Conservation (phyloP, 2,329 filamentous ascomycete genomes). For the Aspergillus viridinutans region DNA sequence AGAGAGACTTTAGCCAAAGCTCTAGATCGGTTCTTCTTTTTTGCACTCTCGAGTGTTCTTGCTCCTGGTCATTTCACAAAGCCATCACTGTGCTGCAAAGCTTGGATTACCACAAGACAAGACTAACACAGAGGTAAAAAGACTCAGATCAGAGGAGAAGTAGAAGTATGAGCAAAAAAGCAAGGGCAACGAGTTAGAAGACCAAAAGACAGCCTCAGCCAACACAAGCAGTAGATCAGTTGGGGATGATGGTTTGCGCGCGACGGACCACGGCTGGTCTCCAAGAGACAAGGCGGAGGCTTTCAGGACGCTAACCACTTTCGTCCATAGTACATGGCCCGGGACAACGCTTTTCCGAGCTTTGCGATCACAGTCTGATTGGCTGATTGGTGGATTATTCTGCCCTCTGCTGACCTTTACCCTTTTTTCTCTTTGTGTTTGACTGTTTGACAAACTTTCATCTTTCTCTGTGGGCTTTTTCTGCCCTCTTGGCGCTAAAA, state of each 20-base stretch:
- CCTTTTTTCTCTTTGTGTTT: background rate
- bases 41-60: slow-evolving; percentile 21
- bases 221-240: slow-evolving; percentile 16
- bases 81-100: slow-evolving; percentile 23
- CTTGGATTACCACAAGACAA: slow-evolving; percentile 1
- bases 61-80: slow-evolving; percentile 23
- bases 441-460: background rate
- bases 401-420: background rate
- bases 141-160: slow-evolving; percentile 2
- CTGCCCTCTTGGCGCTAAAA: background rate
- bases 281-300: slow-evolving; percentile 30
- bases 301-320: slow-evolving; percentile 28
- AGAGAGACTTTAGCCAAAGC: slow-evolving; percentile 8
- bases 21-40: slow-evolving; percentile 15
- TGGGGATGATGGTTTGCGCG: slow-evolving; percentile 33
- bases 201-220: slow-evolving; percentile 4
- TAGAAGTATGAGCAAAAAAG: background rate
- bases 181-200: background rate
- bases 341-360: slow-evolving; percentile 25
- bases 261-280: slow-evolving; percentile 34
- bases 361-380: background rate
- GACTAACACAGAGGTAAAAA: background rate
- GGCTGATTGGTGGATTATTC: background rate
- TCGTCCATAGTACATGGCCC: slow-evolving; percentile 14
- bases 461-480: background rate